phyloP scores from a whole-genome alignment of 2,329 filamentous ascomycete genomes.

The Pestalotiopsis sp. region DNA sequence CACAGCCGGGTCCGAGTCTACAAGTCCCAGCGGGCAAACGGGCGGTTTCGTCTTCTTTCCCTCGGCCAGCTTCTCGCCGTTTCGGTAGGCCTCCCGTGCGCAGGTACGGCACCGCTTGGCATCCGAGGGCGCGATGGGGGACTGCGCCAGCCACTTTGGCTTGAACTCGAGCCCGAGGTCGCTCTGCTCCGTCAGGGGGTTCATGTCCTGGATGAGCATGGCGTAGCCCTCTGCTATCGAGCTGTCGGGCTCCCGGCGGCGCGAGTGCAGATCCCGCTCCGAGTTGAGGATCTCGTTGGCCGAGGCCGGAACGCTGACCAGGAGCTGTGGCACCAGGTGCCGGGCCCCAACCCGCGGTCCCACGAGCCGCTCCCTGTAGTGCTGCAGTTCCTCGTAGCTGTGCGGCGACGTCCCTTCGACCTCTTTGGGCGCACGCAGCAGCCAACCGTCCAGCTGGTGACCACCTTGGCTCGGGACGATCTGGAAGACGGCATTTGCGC shows the following conservation, averaged over 20 bases:
- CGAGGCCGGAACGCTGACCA: constrained; percentile 25
- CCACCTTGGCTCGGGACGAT: constrained; percentile 42
- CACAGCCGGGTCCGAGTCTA: constrained; percentile 49
- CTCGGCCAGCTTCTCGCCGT: constrained; percentile 43
- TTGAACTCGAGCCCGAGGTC: constrained; percentile 70
- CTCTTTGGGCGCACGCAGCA: constrained; percentile 65
- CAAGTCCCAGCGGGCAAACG: constrained; percentile 69
- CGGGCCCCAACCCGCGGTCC: constrained; percentile 41
- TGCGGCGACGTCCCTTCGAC: constrained; percentile 47
- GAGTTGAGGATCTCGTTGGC: constrained; percentile 59
- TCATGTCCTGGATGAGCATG: constrained; percentile 77
- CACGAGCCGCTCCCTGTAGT: constrained; percentile 59
- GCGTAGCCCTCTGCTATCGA: constrained; percentile 62
- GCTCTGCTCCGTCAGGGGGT: constrained; percentile 35
- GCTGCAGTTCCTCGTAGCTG: constrained; percentile 43
- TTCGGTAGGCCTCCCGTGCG: constrained; percentile 54
- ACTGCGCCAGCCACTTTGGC: constrained; percentile 82
- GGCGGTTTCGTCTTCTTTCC: constrained; percentile 39
- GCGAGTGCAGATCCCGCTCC: constrained; percentile 47
- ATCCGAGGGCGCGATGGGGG: constrained; percentile 66
- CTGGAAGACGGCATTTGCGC: constrained; percentile 76
- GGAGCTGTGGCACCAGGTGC: constrained; percentile 33
- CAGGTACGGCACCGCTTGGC: constrained; percentile 76
- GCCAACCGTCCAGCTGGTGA: constrained; percentile 40
- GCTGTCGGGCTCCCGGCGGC: constrained; percentile 12